Evolutionary conservation across 148 eudicot species (phyloP).

Genomic region (Fagopyrum homotropicum): DNA sequence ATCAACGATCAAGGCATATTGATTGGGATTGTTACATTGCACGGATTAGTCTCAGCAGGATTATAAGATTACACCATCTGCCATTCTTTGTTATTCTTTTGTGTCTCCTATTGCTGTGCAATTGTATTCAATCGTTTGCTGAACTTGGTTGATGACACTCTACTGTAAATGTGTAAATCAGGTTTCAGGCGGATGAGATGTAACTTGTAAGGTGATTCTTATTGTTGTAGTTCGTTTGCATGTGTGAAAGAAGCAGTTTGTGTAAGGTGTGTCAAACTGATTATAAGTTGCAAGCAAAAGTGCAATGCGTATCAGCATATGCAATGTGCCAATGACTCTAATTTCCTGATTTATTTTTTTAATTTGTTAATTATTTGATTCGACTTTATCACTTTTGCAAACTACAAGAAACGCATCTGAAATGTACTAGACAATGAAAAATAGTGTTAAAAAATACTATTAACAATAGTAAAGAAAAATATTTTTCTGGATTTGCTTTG

Average conservation of each 20-base stretch:
- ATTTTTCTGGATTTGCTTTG: too few relatives aligned
- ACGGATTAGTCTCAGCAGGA: slow-evolving; percentile 88
- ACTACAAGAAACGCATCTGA: neutral
- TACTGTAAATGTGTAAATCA: neutral
- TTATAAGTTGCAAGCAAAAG: too few relatives aligned
- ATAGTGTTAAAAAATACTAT: neutral
- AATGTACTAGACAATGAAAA: neutral
- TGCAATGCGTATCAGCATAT: too few relatives aligned
- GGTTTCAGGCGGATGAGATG: neutral
- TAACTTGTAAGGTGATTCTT: neutral
- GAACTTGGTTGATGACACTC: neutral
- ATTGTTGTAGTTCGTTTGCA: neutral
- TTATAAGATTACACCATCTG: slow-evolving; percentile 16
- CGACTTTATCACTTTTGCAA: neutral
- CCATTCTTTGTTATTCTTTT: slow-evolving; percentile 10
- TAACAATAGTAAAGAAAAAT: neutral
- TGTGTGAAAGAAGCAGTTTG: neutral
- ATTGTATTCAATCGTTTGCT: neutral
- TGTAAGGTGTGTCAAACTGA: too few relatives aligned
- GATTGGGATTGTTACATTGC: slow-evolving; percentile 85
- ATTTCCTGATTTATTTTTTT: too few relatives aligned
- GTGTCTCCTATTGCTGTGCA: slow-evolving; percentile 2
- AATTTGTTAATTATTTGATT: too few relatives aligned
- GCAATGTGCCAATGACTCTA: too few relatives aligned
- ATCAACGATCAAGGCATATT: slow-evolving; percentile 39